Evolutionary conservation across 1,139 yeast genomes (phyloP).

Genomic region (Zygosaccharomyces pseudobailii): DNA sequence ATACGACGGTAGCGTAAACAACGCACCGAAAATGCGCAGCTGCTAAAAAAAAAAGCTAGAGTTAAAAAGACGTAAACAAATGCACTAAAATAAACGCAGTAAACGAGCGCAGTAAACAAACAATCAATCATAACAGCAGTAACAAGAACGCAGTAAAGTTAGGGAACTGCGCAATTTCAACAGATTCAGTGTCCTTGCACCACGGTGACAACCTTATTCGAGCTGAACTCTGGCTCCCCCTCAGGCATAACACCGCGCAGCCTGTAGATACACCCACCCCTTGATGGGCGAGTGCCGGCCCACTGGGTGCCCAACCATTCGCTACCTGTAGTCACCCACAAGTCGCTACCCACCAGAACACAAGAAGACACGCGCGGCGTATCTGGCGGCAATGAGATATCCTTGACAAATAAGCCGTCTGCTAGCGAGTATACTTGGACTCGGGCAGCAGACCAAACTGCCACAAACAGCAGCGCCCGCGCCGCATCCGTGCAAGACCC

Average conservation of each 20-base stretch:
- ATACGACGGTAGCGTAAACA: background rate
- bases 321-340: slow-evolving; percentile 68
- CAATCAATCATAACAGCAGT: no score
- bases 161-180: no score
- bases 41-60: no score
- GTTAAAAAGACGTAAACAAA: background rate
- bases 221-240: background rate
- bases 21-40: background rate
- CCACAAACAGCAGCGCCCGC: slow-evolving; percentile 60
- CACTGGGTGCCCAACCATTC: slow-evolving; percentile 4
- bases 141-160: no score
- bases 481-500: slow-evolving; percentile 60
- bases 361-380: slow-evolving; percentile 59
- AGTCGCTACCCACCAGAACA: slow-evolving; percentile 66
- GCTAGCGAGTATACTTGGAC: slow-evolving; percentile 49
- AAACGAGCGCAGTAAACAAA: background rate
- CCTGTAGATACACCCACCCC: slow-evolving; percentile 1
- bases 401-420: slow-evolving; percentile 48
- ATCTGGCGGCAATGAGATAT: slow-evolving; percentile 59
- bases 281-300: background rate
- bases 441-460: slow-evolving; percentile 59
- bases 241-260: background rate
- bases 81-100: background rate
- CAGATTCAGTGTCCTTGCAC: background rate
- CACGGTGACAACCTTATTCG: background rate